phyloP scores from a whole-genome alignment of 176 grass and related monocot species.

The Bromus sterilis region DNA sequence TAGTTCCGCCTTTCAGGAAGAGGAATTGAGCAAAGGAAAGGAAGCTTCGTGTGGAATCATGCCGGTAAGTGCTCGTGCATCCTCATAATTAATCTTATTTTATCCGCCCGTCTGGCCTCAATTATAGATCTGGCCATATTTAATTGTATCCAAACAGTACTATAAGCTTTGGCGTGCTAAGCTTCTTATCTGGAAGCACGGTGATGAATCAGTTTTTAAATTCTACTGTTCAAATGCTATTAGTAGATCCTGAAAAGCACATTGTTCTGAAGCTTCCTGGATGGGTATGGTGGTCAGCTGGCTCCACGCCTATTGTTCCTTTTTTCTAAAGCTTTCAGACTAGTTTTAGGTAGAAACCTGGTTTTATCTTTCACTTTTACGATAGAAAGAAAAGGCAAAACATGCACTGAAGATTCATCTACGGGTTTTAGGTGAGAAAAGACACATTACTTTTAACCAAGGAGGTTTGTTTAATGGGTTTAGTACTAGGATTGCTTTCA shows the following conservation, averaged over 20 bases:
- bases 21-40: slow-evolving; percentile 11
- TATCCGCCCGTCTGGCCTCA: neutral
- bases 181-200: slow-evolving; percentile 34
- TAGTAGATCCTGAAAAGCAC: slow-evolving; percentile 23
- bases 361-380: slow-evolving; percentile 23
- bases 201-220: neutral
- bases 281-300: neutral
- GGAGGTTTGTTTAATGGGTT: neutral
- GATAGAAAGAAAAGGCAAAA: slow-evolving; percentile 19
- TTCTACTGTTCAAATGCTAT: slow-evolving; percentile 19
- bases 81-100: slow-evolving; percentile 1
- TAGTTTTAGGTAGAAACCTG: slow-evolving; percentile 1
- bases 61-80: slow-evolving; percentile 5
- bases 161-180: slow-evolving; percentile 22
- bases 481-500: neutral
- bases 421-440: slow-evolving; percentile 26
- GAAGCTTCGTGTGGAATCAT: slow-evolving; percentile 40
- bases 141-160: slow-evolving; percentile 14
- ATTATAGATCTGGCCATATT: slow-evolving; percentile 24
- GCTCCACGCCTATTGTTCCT: slow-evolving; percentile 14
- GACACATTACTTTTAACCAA: slow-evolving; percentile 19
- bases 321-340: slow-evolving; percentile 6
- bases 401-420: slow-evolving; percentile 21
- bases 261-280: slow-evolving; percentile 11
- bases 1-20: slow-evolving; percentile 32